Percentiles rank a stretch among this genome's conserved stretches.
phyloP scores from a whole-genome alignment of 352 stramenopile species.

The Globisporangium yorkense region DNA sequence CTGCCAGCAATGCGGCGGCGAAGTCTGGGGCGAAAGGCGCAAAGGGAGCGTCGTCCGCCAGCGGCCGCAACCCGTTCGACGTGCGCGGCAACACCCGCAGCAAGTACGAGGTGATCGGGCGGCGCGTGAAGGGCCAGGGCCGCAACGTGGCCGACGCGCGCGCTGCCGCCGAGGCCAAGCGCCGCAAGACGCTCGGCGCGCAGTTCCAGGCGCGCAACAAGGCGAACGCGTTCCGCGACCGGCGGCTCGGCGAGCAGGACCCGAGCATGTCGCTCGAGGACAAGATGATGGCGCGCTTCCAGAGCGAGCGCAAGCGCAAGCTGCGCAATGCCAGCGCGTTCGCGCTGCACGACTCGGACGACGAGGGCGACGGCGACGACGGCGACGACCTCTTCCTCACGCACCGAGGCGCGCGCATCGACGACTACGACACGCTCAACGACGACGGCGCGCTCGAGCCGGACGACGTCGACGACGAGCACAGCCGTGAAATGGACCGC shows the following conservation, averaged over 20 bases:
- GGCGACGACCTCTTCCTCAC: conserved; percentile 75
- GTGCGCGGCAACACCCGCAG: conserved; percentile 78
- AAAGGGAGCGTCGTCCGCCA: conserved; percentile 13
- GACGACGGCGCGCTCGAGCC: conserved; percentile 30
- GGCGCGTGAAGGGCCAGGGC: conserved; percentile 82
- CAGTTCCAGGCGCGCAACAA: conserved; percentile 85
- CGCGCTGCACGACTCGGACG: conserved; percentile 73
- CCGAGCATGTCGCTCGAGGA: conserved; percentile 85
- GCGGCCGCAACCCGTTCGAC: conserved; percentile 86
- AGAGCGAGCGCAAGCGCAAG: conserved; percentile 85
- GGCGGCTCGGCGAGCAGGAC: conserved; percentile 80
- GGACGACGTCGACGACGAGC: conserved; percentile 70
- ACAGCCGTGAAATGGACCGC: conserved; percentile 62
- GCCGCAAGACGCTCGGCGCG: conserved; percentile 77
- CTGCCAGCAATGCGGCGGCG: conserved; percentile 8
- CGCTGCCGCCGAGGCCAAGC: conserved; percentile 75
- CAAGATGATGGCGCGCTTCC: conserved; percentile 90
- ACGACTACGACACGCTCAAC: conserved; percentile 71
- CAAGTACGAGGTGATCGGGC: conserved; percentile 90
- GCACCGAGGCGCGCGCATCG: conserved; percentile 66
- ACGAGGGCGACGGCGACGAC: conserved; percentile 60
- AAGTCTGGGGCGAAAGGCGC: conserved; percentile 13
- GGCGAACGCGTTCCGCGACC: conserved; percentile 87
- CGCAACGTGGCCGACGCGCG: conserved; percentile 86
- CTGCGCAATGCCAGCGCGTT: conserved; percentile 71